phyloP scores from a whole-genome alignment of 805 yeast genomes.

The Ogataea naganishii region DNA sequence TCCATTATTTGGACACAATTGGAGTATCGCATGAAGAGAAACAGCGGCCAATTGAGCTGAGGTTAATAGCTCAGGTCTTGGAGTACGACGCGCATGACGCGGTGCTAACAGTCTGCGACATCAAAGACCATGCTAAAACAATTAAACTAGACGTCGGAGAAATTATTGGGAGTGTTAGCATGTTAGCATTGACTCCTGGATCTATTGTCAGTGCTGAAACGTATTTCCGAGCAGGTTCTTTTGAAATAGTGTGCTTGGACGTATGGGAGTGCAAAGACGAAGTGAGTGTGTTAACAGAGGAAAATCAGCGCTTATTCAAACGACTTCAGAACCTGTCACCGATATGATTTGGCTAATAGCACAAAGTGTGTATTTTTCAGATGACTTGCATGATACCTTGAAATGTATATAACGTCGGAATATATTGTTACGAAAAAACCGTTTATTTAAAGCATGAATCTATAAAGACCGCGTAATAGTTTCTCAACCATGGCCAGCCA shows the following conservation, averaged over 20 bases:
- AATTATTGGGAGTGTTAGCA: not conserved
- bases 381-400: no score
- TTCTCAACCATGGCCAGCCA: no score
- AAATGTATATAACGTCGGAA: no score
- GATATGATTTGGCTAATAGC: no score
- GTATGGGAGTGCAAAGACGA: conserved; percentile 14
- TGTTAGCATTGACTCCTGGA: conserved; percentile 7
- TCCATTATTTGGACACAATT: conserved; percentile 8
- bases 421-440: no score
- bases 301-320: no score
- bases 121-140: conserved; percentile 1
- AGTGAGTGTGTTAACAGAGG: no score
- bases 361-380: no score
- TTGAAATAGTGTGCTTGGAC: conserved; percentile 10
- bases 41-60: conserved; percentile 7
- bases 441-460: no score
- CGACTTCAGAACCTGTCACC: no score
- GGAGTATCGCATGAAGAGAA: conserved; percentile 5
- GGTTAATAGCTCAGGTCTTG: conserved; percentile 15
- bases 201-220: conserved; percentile 16
- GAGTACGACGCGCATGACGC: conserved; percentile 12
- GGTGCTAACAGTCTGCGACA: conserved; percentile 6
- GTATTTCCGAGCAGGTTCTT: conserved; percentile 6
- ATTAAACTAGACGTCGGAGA: not conserved
- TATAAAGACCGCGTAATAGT: no score